Conservation (phyloP, 805 yeast genomes). For the Scheffersomyces lignosus region DNA sequence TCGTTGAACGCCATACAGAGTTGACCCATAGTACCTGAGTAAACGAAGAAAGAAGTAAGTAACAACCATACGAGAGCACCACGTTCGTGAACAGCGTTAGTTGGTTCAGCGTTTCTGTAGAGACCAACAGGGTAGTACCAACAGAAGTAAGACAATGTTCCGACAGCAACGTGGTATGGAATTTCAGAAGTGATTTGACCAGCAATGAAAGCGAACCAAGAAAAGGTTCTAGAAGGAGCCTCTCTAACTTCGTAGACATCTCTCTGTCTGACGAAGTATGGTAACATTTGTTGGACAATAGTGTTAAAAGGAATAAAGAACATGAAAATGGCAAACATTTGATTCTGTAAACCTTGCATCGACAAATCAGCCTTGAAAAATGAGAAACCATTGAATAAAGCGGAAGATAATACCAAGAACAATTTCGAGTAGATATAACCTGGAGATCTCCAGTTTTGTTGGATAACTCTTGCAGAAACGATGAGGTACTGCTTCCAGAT, state of each 20-base stretch:
- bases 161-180: constrained; percentile 62
- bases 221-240: constrained; percentile 68
- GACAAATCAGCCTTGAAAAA: constrained; percentile 60
- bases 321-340: constrained; percentile 77
- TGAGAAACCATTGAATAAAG: constrained; percentile 70
- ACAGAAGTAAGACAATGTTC: constrained; percentile 65
- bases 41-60: constrained; percentile 47
- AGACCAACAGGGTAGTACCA: constrained; percentile 28
- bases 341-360: constrained; percentile 49
- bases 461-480: constrained; percentile 32
- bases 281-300: constrained; percentile 61
- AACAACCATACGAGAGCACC: constrained; percentile 58
- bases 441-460: constrained; percentile 36
- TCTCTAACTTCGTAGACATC: constrained; percentile 72
- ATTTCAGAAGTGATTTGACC: constrained; percentile 66
- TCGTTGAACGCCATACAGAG: constrained; percentile 59
- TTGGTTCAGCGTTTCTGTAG: constrained; percentile 51
- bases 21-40: constrained; percentile 59
- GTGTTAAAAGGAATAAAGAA: constrained; percentile 57
- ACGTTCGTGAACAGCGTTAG: constrained; percentile 51
- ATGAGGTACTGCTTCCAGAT: constrained; percentile 22
- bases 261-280: constrained; percentile 55
- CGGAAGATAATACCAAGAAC: constrained; percentile 51
- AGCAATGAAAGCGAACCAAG: constrained; percentile 61
- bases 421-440: constrained; percentile 56